Evolutionary conservation across 805 yeast species (phyloP), one percentile per base, ranked within the genome.

Genomic region (Candida parachauliodes): DNA sequence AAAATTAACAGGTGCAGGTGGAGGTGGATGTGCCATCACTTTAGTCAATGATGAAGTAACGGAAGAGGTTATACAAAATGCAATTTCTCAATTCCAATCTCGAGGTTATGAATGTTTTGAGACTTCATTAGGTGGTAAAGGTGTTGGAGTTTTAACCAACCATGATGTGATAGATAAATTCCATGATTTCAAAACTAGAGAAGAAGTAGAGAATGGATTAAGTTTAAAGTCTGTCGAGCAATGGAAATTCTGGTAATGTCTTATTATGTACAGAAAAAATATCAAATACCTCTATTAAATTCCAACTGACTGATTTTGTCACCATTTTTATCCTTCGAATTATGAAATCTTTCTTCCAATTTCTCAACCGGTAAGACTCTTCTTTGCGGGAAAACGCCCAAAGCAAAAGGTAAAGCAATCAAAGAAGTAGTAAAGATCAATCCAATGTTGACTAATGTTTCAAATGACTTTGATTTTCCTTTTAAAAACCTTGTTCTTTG

Each of bases 1-100:
- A 0, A 93, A 93, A 58, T 72, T 93, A 38, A 93, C 98, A 0
- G 98, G 98, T 28, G 98, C 98, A 0, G 98, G 98, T 24, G 98
- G 98, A 15, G 98, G 98, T 35, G 98, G 98, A 2, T 93, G 98
- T 68, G 95, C 98, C 8, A 83, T 93, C 39, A 93, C 98, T 0
- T 62, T 93, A 26, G 68, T 89, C 11, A 65, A 75, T 33, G 78
- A 74, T 28, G 68, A 64, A 2, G 61, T 57, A 1, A 48, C 50
- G 1, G 67, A 58, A 14, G 55, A 48, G 2, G 59, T 54, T 3
- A 55, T 75, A 6, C 57, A 65, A 8, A 54, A 60, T 3, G 69
- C 72, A 16, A 55, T 59, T 4, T 28, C 38, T 1, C 62, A 60
- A 40, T 70, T 75, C 34, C 55, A 54, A 2, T 44, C 50, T 0